phyloP scores from a whole-genome alignment of 2,329 filamentous ascomycete genomes.

The Cladosporium oxysporum region DNA sequence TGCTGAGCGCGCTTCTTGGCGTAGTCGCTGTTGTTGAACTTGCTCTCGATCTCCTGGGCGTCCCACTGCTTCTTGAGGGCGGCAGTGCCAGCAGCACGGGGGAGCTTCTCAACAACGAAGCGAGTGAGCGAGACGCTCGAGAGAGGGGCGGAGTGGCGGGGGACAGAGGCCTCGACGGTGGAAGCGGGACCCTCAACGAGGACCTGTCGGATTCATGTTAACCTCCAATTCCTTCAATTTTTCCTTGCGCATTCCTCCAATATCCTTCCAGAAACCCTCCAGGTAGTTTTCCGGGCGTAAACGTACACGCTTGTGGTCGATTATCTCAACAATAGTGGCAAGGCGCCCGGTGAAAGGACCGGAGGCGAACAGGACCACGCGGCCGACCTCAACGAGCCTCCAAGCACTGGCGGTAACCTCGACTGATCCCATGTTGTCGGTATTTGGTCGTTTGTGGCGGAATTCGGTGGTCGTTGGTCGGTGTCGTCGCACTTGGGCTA shows the following conservation, averaged over 20 bases:
- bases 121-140: slow-evolving; percentile 84
- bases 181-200: slow-evolving; percentile 92
- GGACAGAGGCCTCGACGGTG: slow-evolving; percentile 74
- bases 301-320: slow-evolving; percentile 99
- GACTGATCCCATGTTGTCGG: slow-evolving; percentile 36
- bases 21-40: slow-evolving; percentile 90
- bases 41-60: slow-evolving; percentile 84
- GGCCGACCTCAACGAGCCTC: slow-evolving; percentile 98
- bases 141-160: slow-evolving; percentile 84
- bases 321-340: slow-evolving; percentile 96
- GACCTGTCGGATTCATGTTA: slow-evolving; percentile 60
- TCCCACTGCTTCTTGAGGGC: slow-evolving; percentile 88
- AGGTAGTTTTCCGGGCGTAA: slow-evolving; percentile 13
- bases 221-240: slow-evolving; percentile 21
- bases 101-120: slow-evolving; percentile 82
- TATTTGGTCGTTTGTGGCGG: slow-evolving; percentile 19
- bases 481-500: too few relatives aligned
- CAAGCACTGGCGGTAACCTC: slow-evolving; percentile 58
- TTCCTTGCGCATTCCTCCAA: neutral
- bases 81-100: slow-evolving; percentile 79
- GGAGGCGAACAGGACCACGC: slow-evolving; percentile 87
- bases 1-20: slow-evolving; percentile 89
- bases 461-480: slow-evolving; percentile 1
- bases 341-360: slow-evolving; percentile 51
- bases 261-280: neutral